Evolutionary conservation across 2,329 filamentous ascomycete genomes (phyloP).

Genomic region (Dryadomyces sulphureus): DNA sequence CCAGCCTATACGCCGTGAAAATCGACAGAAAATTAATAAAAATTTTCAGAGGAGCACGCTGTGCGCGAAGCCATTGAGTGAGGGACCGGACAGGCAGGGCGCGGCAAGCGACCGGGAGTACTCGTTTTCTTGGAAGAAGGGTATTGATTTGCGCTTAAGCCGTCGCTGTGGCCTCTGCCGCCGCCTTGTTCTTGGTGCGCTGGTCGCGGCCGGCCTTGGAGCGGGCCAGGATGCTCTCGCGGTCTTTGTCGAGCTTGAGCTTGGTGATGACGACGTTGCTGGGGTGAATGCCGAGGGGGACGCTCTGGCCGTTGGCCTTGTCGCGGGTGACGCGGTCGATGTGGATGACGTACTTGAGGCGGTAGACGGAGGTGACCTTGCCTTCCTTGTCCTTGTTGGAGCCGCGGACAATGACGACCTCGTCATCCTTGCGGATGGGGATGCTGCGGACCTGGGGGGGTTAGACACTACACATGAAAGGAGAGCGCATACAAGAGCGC

Average conservation of each 20-base stretch:
- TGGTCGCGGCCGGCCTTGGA: conserved; percentile 69
- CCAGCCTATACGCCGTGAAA: conserved; percentile 10
- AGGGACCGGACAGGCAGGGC: background rate
- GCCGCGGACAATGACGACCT: conserved; percentile 85
- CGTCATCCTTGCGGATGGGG: conserved; percentile 94
- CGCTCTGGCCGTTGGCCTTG: conserved; percentile 93
- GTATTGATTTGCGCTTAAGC: too few species aligned
- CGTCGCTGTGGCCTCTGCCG: conserved; percentile 19
- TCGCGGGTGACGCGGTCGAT: conserved; percentile 92
- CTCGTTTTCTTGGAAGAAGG: background rate
- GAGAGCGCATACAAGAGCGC: too few species aligned
- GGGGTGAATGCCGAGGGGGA: conserved; percentile 86
- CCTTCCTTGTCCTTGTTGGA: conserved; percentile 95
- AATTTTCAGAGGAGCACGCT: background rate
- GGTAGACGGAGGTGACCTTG: conserved; percentile 96
- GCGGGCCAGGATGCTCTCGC: conserved; percentile 75
- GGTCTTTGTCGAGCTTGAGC: conserved; percentile 96
- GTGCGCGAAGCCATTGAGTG: background rate
- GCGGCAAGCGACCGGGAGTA: too few species aligned
- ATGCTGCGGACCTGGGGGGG: conserved; percentile 67
- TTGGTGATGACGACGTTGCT: conserved; percentile 98
- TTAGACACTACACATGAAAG: background rate
- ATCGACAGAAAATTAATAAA: conserved; percentile 1
- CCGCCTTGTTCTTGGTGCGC: conserved; percentile 55
- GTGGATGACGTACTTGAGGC: conserved; percentile 95